These are phyloP conservation scores for Porpolomopsis calyptriformis DNA, from an alignment of 768 basidiomycete species.

Conservation along the genomic window DNA sequence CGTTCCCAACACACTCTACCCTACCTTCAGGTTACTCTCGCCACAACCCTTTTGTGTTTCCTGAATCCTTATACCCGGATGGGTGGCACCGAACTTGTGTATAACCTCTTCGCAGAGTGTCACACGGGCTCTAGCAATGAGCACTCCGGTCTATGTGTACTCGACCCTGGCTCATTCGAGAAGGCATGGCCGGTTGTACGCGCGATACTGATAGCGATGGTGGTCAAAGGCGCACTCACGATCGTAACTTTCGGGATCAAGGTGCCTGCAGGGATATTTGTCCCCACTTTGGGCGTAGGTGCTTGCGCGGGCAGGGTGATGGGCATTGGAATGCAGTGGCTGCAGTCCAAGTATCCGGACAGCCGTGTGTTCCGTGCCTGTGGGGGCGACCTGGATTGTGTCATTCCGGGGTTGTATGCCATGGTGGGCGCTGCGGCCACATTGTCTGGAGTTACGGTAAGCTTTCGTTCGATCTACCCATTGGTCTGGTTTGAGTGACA, in stretches of 20 bases:
- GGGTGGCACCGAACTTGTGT: constrained; percentile 93
- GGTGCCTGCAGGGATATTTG: constrained; percentile 89
- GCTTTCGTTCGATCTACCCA: constrained; percentile 19
- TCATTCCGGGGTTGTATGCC: constrained; percentile 85
- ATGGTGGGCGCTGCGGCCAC: constrained; percentile 95
- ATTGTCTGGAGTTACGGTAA: constrained; percentile 87
- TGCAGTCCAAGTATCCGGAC: constrained; percentile 54
- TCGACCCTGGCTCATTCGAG: constrained; percentile 43
- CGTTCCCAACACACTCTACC: not conserved
- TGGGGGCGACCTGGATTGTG: constrained; percentile 54
- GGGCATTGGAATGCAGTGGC: constrained; percentile 71
- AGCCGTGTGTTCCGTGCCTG: constrained; percentile 57
- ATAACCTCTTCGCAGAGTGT: constrained; percentile 86
- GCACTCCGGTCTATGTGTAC: constrained; percentile 61
- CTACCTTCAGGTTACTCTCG: constrained; percentile 51
- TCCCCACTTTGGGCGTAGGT: constrained; percentile 90
- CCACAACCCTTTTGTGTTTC: constrained; percentile 74
- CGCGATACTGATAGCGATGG: constrained; percentile 62
- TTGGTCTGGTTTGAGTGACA: not conserved
- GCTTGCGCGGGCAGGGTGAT: constrained; percentile 86
- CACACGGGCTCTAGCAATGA: constrained; percentile 40
- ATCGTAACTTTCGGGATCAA: constrained; percentile 91
- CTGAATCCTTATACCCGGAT: constrained; percentile 85
- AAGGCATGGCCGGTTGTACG: constrained; percentile 53
- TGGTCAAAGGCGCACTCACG: constrained; percentile 73